Conservation (phyloP, 352 stramenopile genomes). For the Pythium monospermum region DNA sequence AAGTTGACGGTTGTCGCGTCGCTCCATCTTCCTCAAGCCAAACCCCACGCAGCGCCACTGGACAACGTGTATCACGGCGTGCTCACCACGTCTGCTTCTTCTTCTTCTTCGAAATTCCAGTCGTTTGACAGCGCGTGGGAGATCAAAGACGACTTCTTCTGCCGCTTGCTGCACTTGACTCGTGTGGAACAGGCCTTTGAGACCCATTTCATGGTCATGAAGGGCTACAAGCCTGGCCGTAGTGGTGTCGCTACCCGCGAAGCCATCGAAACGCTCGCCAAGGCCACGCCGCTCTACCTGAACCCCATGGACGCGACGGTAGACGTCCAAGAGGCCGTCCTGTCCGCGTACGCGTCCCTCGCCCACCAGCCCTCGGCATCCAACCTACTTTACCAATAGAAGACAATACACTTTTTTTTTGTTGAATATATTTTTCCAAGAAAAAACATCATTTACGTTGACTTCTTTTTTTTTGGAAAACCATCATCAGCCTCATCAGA, state of each 20-base stretch:
- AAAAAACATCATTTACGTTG: too few relatives aligned
- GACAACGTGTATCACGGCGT: conserved; percentile 38
- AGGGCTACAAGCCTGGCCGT: conserved; percentile 59
- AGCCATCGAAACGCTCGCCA: conserved; percentile 34
- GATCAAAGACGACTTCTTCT: conserved; percentile 50
- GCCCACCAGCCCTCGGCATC: background rate
- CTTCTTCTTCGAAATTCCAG: background rate
- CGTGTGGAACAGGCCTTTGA: conserved; percentile 41
- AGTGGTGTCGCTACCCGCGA: conserved; percentile 45
- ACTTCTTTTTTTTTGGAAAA: too few relatives aligned
- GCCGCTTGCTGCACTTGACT: conserved; percentile 43
- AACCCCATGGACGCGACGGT: conserved; percentile 28
- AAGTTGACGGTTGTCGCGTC: conserved; percentile 41
- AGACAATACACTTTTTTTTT: background rate
- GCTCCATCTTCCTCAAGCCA: conserved; percentile 57
- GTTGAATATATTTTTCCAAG: conserved; percentile 1
- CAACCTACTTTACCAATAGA: conserved; percentile 24
- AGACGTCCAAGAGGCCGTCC: conserved; percentile 26
- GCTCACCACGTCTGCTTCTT: conserved; percentile 14
- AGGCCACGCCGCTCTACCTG: conserved; percentile 32
- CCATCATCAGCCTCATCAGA: too few relatives aligned
- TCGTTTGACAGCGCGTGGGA: conserved; percentile 39
- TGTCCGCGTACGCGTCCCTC: conserved; percentile 21
- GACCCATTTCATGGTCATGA: conserved; percentile 51
- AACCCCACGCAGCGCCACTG: conserved; percentile 23